Evolutionary conservation across 345 rosid species (phyloP).

Genomic region (Gossypium anomalum): DNA sequence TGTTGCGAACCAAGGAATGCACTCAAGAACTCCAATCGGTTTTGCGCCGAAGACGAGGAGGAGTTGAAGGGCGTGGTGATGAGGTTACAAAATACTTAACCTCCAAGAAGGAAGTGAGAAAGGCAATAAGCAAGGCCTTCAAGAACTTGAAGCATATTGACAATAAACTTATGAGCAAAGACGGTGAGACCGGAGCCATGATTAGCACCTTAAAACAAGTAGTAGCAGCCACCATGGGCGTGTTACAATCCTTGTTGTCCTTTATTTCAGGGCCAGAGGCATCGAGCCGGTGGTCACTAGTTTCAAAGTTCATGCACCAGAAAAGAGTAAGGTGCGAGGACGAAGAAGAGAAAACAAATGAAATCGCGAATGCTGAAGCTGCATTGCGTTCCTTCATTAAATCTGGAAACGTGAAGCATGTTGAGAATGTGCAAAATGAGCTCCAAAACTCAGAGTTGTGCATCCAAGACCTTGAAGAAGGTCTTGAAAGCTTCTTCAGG

Average conservation of each 20-base stretch:
- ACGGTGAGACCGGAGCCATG: slow-evolving; percentile 14
- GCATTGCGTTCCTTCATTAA: slow-evolving; percentile 20
- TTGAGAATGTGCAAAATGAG: slow-evolving; percentile 15
- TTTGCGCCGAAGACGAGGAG: slow-evolving; percentile 17
- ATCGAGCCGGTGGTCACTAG: slow-evolving; percentile 29
- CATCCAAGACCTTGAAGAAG: slow-evolving; percentile 42
- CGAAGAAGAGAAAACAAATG: slow-evolving; percentile 9
- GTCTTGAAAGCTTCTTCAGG: slow-evolving; percentile 28
- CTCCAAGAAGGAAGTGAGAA: slow-evolving; percentile 40
- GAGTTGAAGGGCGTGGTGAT: not conserved
- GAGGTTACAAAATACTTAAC: slow-evolving; percentile 36
- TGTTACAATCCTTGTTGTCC: slow-evolving; percentile 36
- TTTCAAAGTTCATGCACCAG: slow-evolving; percentile 32
- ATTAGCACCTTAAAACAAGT: slow-evolving; percentile 26
- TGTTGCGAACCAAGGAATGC: slow-evolving; percentile 15
- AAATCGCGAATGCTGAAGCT: slow-evolving; percentile 24
- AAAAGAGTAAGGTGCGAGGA: slow-evolving; percentile 17
- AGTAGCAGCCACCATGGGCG: slow-evolving; percentile 22
- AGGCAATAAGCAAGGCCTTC: slow-evolving; percentile 33
- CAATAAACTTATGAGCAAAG: slow-evolving; percentile 14
- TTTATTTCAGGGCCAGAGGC: slow-evolving; percentile 31
- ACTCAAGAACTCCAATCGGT: slow-evolving; percentile 16
- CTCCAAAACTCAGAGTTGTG: slow-evolving; percentile 32
- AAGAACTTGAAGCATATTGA: slow-evolving; percentile 25
- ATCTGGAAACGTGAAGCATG: slow-evolving; percentile 8